Base-by-base conservation (phyloP, 2,329 filamentous ascomycete species). In the Akanthomyces lecanii region DNA sequence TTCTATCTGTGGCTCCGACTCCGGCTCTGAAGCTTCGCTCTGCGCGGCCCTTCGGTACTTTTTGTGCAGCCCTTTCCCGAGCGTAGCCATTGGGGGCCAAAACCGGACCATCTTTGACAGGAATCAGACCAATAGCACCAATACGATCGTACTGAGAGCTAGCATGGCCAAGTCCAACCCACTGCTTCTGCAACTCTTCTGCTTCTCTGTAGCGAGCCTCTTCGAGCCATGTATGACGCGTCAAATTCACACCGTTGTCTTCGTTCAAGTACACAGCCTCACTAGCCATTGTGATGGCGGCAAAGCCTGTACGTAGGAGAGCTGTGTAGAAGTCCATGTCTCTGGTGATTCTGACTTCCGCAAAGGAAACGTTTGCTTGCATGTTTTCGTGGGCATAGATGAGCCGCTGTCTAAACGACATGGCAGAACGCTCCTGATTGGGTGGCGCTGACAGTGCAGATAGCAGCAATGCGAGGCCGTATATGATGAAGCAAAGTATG, bases 241-340 rank as follows among this genome's bases (percentile, higher is more conserved):
- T 87, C 2, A 96, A 79, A 65, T 85, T 88, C 58, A 98, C 86
- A 1, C 83, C 83, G 47, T 85, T 85, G 52, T 94, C 94, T 74
- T 98, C 94, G 65, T 97, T 97, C 12, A 99, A 80, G 71, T 97
- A 98, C 0, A 98, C 95, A 4, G 94, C 94, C 75, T 98, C 93
- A 69, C 92, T 97, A 0, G 95, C 95, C 74, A 96, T 94, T 0
- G 92, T 96, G 65, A 98, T 86, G 14, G 94, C 88, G 12, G 88
- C 88, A 71, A 97, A 97, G 0, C 95, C 95, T 42, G 92, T 86
- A 64, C 93, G 88, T 3, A 98, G 81, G 5, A 98, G 80, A 0
- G 92, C 90, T 0, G 92, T 96, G 73, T 98, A 99, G 72, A 98
- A 97, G 73, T 99, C 95, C 81, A 98, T 96, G 62, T 92, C 87